Conservation (phyloP, 73 alveolate species). For the Paramecium pentaurelia region DNA sequence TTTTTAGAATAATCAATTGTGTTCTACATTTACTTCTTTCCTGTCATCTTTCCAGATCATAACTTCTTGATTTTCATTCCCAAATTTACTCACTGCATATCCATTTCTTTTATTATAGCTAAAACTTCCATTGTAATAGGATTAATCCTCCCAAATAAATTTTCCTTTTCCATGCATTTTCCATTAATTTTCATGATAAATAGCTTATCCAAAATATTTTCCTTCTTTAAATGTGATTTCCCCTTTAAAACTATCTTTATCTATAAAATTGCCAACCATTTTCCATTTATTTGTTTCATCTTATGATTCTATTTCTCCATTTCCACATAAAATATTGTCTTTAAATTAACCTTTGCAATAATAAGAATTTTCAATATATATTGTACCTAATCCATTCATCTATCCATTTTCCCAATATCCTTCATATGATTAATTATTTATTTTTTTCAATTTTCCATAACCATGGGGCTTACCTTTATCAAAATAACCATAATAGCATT, state of each 20-base stretch:
- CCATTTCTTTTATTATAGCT: neutral
- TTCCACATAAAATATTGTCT: neutral
- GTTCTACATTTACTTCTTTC: neutral
- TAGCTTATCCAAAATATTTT: neutral
- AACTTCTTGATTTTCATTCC: neutral
- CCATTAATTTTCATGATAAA: neutral
- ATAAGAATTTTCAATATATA: neutral
- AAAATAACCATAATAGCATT: neutral
- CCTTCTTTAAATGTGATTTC: neutral
- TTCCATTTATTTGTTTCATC: neutral
- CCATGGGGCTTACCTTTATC: neutral
- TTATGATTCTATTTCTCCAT: neutral
- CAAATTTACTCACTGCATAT: neutral
- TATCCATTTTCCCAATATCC: neutral
- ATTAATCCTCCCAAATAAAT: neutral
- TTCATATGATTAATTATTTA: neutral
- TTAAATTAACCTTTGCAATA: neutral
- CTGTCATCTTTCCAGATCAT: neutral
- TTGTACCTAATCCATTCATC: neutral
- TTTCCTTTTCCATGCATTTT: neutral
- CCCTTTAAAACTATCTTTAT: neutral
- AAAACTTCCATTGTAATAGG: neutral
- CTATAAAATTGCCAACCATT: neutral
- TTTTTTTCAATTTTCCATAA: neutral
- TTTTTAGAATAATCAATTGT: neutral